These are phyloP conservation scores for Polychaeton citri DNA, from an alignment of 2,329 filamentous ascomycete species.

Conservation along the genomic window DNA sequence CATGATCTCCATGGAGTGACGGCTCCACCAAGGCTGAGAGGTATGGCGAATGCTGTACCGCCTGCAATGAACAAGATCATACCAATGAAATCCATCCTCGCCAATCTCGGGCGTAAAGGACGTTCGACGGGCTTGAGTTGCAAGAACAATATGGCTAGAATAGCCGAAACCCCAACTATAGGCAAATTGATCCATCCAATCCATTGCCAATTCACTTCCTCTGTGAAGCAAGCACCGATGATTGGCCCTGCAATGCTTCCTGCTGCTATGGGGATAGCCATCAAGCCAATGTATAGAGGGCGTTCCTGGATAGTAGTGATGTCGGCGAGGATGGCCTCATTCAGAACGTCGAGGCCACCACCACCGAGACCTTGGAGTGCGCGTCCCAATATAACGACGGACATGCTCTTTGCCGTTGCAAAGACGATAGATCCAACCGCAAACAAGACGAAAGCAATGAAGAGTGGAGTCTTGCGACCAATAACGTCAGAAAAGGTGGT, in stretches of 20 bases:
- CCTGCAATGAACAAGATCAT: slow-evolving; percentile 47
- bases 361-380: slow-evolving; percentile 28
- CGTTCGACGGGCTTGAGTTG: slow-evolving; percentile 1
- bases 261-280: slow-evolving; percentile 39
- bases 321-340: slow-evolving; percentile 31
- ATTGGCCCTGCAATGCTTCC: slow-evolving; percentile 41
- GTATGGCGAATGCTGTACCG: slow-evolving; percentile 46
- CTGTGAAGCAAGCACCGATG: slow-evolving; percentile 39
- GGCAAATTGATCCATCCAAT: slow-evolving; percentile 53
- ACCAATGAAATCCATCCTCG: slow-evolving; percentile 50
- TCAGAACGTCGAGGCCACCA: slow-evolving; percentile 28
- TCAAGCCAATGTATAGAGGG: slow-evolving; percentile 28
- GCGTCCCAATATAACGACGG: slow-evolving; percentile 23
- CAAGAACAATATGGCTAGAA: slow-evolving; percentile 3
- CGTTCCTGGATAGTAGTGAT: slow-evolving; percentile 30
- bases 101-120: slow-evolving; percentile 28
- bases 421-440: slow-evolving; percentile 22
- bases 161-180: slow-evolving; percentile 28
- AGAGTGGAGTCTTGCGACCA: slow-evolving; percentile 25
- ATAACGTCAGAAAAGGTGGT: slow-evolving; percentile 28
- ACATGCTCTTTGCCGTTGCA: slow-evolving; percentile 26
- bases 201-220: slow-evolving; percentile 45
- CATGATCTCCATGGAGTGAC: slow-evolving; percentile 52
- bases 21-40: slow-evolving; percentile 51
- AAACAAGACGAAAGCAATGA: slow-evolving; percentile 23